Conservation (phyloP, 2,329 filamentous ascomycete genomes). For the Allantophomopsis lycopodina region DNA sequence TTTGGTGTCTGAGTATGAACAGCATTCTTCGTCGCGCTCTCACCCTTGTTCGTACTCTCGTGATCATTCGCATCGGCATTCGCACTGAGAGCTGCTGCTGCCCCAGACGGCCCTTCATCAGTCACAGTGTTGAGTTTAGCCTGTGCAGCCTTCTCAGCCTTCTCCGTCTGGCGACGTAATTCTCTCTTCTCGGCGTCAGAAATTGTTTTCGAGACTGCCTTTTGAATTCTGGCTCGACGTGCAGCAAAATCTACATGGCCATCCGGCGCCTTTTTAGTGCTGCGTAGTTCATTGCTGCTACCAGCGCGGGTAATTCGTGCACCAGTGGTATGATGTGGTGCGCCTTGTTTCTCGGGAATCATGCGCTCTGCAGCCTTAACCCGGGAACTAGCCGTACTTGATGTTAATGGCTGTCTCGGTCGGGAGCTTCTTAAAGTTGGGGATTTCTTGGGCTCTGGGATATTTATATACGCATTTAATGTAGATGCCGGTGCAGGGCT, state of each 20-base stretch:
- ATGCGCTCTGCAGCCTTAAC: too few species aligned
- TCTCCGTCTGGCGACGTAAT: too few species aligned
- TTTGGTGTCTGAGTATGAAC: too few species aligned
- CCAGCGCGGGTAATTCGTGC: conserved; percentile 14
- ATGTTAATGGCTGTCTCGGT: conserved; percentile 66
- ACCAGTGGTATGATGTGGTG: conserved; percentile 6
- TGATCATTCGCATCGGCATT: background rate
- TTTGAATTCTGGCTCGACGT: conserved; percentile 66
- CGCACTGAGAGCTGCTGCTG: too few species aligned
- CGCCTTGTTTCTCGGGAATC: conserved; percentile 4
- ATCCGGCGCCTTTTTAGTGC: conserved; percentile 36
- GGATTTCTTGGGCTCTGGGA: conserved; percentile 58
- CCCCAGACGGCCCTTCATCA: too few species aligned
- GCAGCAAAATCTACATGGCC: conserved; percentile 77
- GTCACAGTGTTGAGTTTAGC: too few species aligned
- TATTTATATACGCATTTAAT: conserved; percentile 62
- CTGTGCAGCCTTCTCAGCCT: too few species aligned
- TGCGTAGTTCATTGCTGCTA: conserved; percentile 20
- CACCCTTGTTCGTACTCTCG: background rate
- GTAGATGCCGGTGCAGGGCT: conserved; percentile 30
- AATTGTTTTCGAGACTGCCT: conserved; percentile 76
- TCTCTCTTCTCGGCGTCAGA: conserved; percentile 49
- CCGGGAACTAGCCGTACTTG: conserved; percentile 42
- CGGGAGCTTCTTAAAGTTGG: conserved; percentile 70
- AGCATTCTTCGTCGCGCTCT: conserved; percentile 21